phyloP scores from a whole-genome alignment of 352 stramenopile genomes.

The Pythium dissimile region DNA sequence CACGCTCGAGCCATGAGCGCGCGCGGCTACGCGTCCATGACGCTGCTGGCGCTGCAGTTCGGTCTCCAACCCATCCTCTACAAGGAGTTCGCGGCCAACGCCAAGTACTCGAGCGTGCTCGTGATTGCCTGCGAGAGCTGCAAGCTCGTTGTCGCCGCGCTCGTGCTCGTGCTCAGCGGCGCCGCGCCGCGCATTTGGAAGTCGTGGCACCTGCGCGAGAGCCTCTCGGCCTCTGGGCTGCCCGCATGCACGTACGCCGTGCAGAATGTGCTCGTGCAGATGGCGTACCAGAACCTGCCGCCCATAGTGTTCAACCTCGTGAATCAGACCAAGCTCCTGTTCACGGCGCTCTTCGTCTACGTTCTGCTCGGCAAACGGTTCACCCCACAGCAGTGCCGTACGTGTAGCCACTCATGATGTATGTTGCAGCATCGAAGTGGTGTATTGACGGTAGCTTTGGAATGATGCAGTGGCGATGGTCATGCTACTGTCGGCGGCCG shows the following conservation, averaged over 20 bases:
- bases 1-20: background rate
- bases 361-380: conserved; percentile 71
- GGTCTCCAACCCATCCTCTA: conserved; percentile 81
- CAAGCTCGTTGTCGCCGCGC: conserved; percentile 61
- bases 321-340: conserved; percentile 87
- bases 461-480: conserved; percentile 50
- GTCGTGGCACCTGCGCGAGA: conserved; percentile 57
- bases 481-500: conserved; percentile 58
- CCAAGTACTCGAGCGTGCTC: conserved; percentile 54
- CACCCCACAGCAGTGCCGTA: conserved; percentile 56
- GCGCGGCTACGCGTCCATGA: conserved; percentile 36
- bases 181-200: conserved; percentile 32
- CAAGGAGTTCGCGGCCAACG: conserved; percentile 64
- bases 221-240: conserved; percentile 59
- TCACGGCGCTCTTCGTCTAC: conserved; percentile 78
- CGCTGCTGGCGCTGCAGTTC: conserved; percentile 76
- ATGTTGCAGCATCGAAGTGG: background rate
- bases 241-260: conserved; percentile 83
- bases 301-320: conserved; percentile 86
- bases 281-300: conserved; percentile 77
- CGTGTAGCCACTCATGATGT: background rate
- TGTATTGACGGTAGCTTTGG: background rate
- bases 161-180: conserved; percentile 41
- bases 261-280: conserved; percentile 85
- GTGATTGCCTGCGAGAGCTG: conserved; percentile 73